Evolutionary conservation across 2,329 filamentous ascomycete species (phyloP), one percentile per base, ranked within the genome.

Genomic region (Fusarium domesticum): DNA sequence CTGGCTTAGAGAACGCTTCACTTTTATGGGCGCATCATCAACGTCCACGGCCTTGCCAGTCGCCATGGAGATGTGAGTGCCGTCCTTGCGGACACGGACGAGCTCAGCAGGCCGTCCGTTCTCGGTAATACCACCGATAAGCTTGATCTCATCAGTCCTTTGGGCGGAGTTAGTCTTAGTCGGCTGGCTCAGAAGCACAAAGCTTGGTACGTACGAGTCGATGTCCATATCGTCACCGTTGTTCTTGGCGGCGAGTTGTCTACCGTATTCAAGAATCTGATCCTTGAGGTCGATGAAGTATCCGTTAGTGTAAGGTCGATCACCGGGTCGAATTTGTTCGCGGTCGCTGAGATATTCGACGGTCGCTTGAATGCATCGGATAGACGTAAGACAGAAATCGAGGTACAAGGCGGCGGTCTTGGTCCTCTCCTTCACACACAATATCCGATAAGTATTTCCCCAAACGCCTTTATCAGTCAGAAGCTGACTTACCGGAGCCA

Each of bases 241-340:
- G 62, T 85, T 79, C 62, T 89, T 84, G 54, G 84, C 81, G 56
- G 84, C 84, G 60, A 96, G 83, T 66, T 93, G 87, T 61, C 84
- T 81, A 49, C 89, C 91, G 80, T 96, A 95, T 65, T 89, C 81
- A 65, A 84, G 82, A 60, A 96, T 90, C 80, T 96, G 91, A 67
- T 95, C 89, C 67, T 95, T 85, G 50, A 97, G 83, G 73, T 97
- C 92, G 72, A 96, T 85, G 67, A 96, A 96, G 72, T 97, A 97
- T 65, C 89, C 89, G 78, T 87, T 89, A 77, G 85, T 93, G 76
- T 96, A 97, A 56, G 90, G 89, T 61, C 87, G 84, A 69, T 97
- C 92, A 69, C 81, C 76, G 48, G 88, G 86, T 66, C 89, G 83
- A 56, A 85, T 84, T 72, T 92, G 88, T 68, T 97, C 91, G 65